Conservation (phyloP, 768 basidiomycete species). For the Leccinum longicurvipes region DNA sequence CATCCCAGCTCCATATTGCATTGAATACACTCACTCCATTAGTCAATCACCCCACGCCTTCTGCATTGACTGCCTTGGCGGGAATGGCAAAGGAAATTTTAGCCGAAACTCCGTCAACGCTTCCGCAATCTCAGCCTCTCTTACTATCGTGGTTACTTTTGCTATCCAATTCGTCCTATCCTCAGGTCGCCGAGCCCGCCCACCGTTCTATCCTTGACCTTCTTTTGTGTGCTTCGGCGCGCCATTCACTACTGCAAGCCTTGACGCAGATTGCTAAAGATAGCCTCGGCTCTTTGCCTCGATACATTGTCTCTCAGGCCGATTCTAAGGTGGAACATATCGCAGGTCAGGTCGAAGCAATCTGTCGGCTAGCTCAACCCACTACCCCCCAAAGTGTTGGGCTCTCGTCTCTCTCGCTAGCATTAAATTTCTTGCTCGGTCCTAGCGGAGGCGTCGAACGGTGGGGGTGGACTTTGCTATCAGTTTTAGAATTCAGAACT, state of each 20-base stretch:
- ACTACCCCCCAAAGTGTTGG: conserved; percentile 17
- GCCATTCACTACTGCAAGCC: conserved; percentile 48
- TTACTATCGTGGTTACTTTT: conserved; percentile 72
- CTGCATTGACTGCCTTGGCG: conserved; percentile 57
- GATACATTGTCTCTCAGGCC: conserved; percentile 62
- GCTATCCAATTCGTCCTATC: conserved; percentile 58
- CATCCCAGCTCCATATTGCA: conserved; percentile 81
- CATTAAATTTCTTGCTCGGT: conserved; percentile 66
- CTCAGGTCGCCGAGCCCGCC: conserved; percentile 51
- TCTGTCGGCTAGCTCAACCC: conserved; percentile 48
- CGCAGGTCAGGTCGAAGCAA: conserved; percentile 64
- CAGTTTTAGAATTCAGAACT: conserved; percentile 70
- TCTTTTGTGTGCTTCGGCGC: conserved; percentile 41
- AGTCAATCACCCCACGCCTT: conserved; percentile 65
- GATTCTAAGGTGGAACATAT: conserved; percentile 73
- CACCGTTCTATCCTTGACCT: conserved; percentile 44
- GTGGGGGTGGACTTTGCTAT: conserved; percentile 88
- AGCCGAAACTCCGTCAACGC: conserved; percentile 51
- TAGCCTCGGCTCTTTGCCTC: conserved; percentile 67
- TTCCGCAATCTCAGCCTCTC: conserved; percentile 66
- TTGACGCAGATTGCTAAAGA: conserved; percentile 63
- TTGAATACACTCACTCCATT: conserved; percentile 72
- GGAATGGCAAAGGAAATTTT: conserved; percentile 55
- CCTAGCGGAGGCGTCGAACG: conserved; percentile 82
- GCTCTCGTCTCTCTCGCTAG: conserved; percentile 45